Evolutionary conservation across 2,329 filamentous ascomycete species (phyloP), one percentile per base, ranked within the genome.

Genomic region (Sporothrix curviconia): DNA sequence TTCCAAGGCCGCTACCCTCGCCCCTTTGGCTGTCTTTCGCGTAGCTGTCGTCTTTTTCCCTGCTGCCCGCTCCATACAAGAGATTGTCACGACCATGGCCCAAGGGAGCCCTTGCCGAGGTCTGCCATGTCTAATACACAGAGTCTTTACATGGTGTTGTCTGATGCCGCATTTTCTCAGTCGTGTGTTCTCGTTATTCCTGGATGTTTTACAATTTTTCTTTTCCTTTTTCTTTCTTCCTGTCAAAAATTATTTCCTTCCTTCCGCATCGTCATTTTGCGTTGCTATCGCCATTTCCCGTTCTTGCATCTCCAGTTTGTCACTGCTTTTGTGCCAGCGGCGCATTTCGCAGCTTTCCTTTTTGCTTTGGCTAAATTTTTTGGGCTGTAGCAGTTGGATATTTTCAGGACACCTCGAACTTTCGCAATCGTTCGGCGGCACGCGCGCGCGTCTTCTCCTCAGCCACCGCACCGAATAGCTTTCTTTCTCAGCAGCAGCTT

Each of bases 31-130:
- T 36, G 42, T 22, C 28, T 17, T 30, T 43, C 51, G 54, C 44
- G 44, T 40, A 49, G 14, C 17, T 6, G 25, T 25, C 17, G 34
- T 34, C 9, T 24, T 49, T 30, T 49, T n/a, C n/a, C n/a, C n/a
- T n/a, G n/a, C 24, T 8, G n/a, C 15, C 8, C 28, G n/a, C 42
- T 40, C 36, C 39, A 22, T n/a, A 28, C 17, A 32, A 15, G 46
- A 55, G 37, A 56, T 56, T 39, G 52, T 59, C 57, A 56, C 40
- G 57, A 55, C 46, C 17, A 36, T 59, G 39, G 17, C 44, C 52
- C 57, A 59, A 59, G 57, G 57, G 52, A 52, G 57, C 56, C 39
- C 6, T 55, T 44, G 30, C 49, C 30, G 19, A n/a, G 46, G 39
- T 19, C 47, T 55, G 39, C 17, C 46, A 52, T 12, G 11, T 25